Evolutionary conservation across 2,329 filamentous ascomycete species (phyloP).

Genomic region (Colletotrichum kahawae): DNA sequence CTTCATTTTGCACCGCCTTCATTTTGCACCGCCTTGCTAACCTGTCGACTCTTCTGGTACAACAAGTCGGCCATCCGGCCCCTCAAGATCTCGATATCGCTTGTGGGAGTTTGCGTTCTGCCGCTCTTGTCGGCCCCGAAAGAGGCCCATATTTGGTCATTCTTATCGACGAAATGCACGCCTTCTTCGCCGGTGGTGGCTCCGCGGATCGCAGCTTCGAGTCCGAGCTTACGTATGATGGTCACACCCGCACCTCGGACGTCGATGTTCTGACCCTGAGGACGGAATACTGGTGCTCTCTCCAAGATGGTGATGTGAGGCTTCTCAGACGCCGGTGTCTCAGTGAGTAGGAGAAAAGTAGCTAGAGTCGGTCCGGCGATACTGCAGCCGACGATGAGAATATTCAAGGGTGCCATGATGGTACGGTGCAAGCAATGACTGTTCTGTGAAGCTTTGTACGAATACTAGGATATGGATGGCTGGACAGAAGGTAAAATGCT

Average conservation of each 20-base stretch:
- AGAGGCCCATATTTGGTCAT: constrained; percentile 37
- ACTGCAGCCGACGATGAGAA: constrained; percentile 37
- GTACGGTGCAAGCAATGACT: background rate
- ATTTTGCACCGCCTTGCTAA: background rate
- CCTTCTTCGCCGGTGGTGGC: constrained; percentile 47
- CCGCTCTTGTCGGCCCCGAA: constrained; percentile 44
- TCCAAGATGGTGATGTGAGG: constrained; percentile 43
- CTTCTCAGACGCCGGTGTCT: background rate
- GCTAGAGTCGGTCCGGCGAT: constrained; percentile 37
- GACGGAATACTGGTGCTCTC: constrained; percentile 30
- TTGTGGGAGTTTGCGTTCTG: constrained; percentile 50
- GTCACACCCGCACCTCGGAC: constrained; percentile 40
- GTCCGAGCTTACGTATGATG: constrained; percentile 42
- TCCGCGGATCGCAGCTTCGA: constrained; percentile 39
- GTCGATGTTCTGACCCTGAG: constrained; percentile 39
- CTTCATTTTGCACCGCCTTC: background rate
- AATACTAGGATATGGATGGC: background rate
- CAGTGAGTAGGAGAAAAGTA: background rate
- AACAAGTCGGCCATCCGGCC: constrained; percentile 57
- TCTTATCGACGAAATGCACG: constrained; percentile 47
- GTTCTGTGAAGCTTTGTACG: background rate
- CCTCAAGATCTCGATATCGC: constrained; percentile 65
- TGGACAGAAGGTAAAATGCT: background rate
- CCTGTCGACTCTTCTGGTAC: constrained; percentile 40
- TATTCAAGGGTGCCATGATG: constrained; percentile 18